Conservation (phyloP, 139 green algal genomes). For the Closterium sp. region DNA sequence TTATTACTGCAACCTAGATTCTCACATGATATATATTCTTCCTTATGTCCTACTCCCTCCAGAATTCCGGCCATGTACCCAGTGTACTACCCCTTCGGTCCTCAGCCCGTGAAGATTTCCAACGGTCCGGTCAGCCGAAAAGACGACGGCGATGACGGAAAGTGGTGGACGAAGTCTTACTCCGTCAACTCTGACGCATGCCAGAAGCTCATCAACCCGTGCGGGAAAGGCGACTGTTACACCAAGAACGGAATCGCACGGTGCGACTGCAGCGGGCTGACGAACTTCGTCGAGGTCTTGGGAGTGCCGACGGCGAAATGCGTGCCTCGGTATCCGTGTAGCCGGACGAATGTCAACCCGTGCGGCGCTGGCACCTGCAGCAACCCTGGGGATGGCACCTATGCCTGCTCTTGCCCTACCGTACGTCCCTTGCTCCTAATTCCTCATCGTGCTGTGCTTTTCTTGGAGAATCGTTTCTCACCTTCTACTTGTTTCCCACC, state of each 20-base stretch:
- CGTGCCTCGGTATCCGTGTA: constrained; percentile 9
- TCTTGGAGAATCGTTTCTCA: no score
- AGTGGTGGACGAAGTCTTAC: not conserved
- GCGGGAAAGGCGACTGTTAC: constrained; percentile 5
- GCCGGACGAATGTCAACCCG: constrained; percentile 13
- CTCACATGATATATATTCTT: no score
- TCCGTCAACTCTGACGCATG: not conserved
- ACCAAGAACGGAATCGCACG: not conserved
- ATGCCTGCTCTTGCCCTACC: constrained; percentile 20
- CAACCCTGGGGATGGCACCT: constrained; percentile 18
- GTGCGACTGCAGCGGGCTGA: constrained; percentile 8
- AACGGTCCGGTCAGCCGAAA: not conserved
- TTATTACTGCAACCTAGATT: no score
- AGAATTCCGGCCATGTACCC: not conserved
- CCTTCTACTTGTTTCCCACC: no score
- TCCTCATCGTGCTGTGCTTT: no score
- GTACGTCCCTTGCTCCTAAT: not conserved
- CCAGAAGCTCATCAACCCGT: constrained; percentile 12
- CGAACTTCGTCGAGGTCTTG: not conserved
- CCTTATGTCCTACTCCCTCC: not conserved
- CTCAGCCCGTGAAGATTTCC: not conserved
- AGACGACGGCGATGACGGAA: constrained; percentile 4
- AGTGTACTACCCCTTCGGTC: not conserved
- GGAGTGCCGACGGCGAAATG: constrained; percentile 7
- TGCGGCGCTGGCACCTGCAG: constrained; percentile 28